These are phyloP conservation scores for Metschnikowia gruessii DNA, from an alignment of 805 yeast species.

Conservation along the genomic window DNA sequence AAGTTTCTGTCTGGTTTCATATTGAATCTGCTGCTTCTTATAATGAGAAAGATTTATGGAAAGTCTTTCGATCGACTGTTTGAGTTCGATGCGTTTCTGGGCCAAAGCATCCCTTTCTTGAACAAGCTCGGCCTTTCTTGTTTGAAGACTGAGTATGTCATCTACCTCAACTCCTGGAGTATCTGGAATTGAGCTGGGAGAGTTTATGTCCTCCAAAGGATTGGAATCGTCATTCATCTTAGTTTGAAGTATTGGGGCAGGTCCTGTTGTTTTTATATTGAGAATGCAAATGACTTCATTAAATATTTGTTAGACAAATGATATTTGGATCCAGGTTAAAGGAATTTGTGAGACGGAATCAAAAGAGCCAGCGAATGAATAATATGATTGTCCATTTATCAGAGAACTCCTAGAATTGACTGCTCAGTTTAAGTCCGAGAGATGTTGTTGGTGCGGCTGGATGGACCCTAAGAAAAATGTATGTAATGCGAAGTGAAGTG, in stretches of 20 bases:
- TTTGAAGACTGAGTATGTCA: slow-evolving; percentile 15
- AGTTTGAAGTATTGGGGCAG: neutral
- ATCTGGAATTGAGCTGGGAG: slow-evolving; percentile 3
- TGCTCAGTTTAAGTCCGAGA: neutral
- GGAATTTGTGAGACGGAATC: neutral
- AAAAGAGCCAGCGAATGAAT: neutral
- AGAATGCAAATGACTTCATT: neutral
- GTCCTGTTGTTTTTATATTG: neutral
- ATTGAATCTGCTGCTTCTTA: slow-evolving; percentile 15
- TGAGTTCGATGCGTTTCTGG: slow-evolving; percentile 8
- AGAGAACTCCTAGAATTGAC: neutral
- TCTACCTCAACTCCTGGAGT: slow-evolving; percentile 11
- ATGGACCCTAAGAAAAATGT: neutral
- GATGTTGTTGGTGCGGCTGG: slow-evolving; percentile 2
- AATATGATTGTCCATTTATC: no score
- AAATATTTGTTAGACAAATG: neutral
- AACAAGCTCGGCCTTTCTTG: slow-evolving; percentile 12
- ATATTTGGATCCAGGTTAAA: no score
- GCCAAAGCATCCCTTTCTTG: slow-evolving; percentile 14
- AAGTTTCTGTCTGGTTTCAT: slow-evolving; percentile 17
- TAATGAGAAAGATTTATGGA: slow-evolving; percentile 9
- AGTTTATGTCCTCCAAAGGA: slow-evolving; percentile 3
- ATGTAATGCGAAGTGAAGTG: slow-evolving; percentile 2
- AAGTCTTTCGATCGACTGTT: slow-evolving; percentile 12
- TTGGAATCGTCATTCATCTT: slow-evolving; percentile 7